Base-by-base conservation (phyloP, 768 basidiomycete genomes). In the Symmetrospora coprosmae region DNA sequence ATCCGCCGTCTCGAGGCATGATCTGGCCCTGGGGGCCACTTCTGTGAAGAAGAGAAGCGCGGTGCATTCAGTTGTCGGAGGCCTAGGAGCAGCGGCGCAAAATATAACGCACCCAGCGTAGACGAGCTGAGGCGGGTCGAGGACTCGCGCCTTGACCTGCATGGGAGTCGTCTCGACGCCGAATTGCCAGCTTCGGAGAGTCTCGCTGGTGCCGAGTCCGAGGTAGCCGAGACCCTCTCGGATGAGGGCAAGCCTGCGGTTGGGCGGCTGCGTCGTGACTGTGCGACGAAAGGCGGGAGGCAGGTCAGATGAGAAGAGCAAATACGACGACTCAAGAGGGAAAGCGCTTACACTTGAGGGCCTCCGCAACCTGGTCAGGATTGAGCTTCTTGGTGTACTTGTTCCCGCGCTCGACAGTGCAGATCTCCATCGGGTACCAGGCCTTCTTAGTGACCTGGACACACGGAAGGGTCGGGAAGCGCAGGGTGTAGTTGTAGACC, bases 341-440 rank as follows among this genome's bases (percentile, higher is more conserved):
- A 8, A 50, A 23, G 23, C 55, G 34, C 33, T 45, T 49, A 49
- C 52, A 63, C 55, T 63, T 63, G 37, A 63, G 25, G 33, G 62
- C 62, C 37, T 63, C 51, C 1, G 62, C 62, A 2, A 63, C 62
- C 28, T 63, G 62, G 28, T 63, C 62, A 5, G 62, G 62, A 27
- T 34, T n/a, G 17, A 63, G 50, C 23, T 53, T 63, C 52, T 50
- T 46, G 4, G 52, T 63, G 38, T 37, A 63, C 47, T 63, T 63
- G 45, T 63, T 63, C n/a, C 62, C 62, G n/a, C 30, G 13, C 39
- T 56, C 52, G 31, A 61, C 60, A n/a, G 21, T 59, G 37, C 52
- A 55, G 11, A 63, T 17, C 40, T 63, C 62, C 40, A 63, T 46
- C 5, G 62, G 62, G 38, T 63, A 63, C 62, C 62, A 58, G 4